Conservation (phyloP, 2,329 filamentous ascomycete species). For the Phialophora tarda region DNA sequence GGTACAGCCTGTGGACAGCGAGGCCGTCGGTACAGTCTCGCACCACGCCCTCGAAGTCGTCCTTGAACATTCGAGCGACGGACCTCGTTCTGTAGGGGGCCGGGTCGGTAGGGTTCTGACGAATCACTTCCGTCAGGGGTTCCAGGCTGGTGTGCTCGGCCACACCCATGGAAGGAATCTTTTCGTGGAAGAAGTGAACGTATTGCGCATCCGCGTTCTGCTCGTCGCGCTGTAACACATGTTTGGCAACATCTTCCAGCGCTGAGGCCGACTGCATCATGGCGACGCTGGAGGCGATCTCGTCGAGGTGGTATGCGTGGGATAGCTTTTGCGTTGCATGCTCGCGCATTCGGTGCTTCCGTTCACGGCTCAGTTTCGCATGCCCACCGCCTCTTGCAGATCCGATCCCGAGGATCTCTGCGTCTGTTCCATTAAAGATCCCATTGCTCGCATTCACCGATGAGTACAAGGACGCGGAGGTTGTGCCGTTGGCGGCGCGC, state of each 20-base stretch:
- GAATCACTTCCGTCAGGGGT: conserved; percentile 71
- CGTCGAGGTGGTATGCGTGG: conserved; percentile 78
- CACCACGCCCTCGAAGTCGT: conserved; percentile 72
- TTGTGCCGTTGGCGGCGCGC: conserved; percentile 74
- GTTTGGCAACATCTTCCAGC: conserved; percentile 74
- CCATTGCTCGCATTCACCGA: conserved; percentile 59
- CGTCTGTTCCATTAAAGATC: conserved; percentile 54
- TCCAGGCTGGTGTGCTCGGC: conserved; percentile 72
- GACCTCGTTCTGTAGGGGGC: conserved; percentile 75
- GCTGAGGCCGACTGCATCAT: conserved; percentile 81
- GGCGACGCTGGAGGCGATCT: conserved; percentile 81
- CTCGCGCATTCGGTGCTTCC: conserved; percentile 79
- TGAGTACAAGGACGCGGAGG: conserved; percentile 67
- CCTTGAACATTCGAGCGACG: conserved; percentile 75
- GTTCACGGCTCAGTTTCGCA: conserved; percentile 73
- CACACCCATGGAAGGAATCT: conserved; percentile 77
- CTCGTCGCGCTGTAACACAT: conserved; percentile 74
- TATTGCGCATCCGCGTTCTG: conserved; percentile 76
- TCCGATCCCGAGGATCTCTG: conserved; percentile 63
- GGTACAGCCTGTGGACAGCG: conserved; percentile 59
- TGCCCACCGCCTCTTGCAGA: conserved; percentile 62
- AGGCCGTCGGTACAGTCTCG: conserved; percentile 74
- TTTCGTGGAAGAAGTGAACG: conserved; percentile 92
- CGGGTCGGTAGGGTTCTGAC: conserved; percentile 65
- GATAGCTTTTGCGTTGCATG: conserved; percentile 78